Percentiles rank a stretch among this genome's conserved stretches.
Evolutionary conservation across 2,329 filamentous ascomycete genomes (phyloP).

Genomic region (Botryosphaeria dothidea): DNA sequence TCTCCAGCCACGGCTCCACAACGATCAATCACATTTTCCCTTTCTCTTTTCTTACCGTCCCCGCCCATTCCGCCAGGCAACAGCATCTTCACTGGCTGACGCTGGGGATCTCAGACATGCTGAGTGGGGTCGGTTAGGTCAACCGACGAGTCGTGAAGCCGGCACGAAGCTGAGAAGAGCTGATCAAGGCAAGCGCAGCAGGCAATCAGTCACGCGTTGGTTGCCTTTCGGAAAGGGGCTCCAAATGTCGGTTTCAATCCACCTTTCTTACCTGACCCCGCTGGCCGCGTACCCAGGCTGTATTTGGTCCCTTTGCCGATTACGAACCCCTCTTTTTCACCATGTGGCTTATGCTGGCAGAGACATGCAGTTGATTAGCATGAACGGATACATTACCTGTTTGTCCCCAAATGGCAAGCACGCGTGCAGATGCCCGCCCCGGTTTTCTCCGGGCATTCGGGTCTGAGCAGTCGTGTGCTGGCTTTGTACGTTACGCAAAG

Average conservation of each 20-base stretch:
- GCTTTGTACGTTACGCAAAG: background rate
- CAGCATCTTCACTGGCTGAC: background rate
- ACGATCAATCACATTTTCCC: background rate
- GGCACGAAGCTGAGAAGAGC: background rate
- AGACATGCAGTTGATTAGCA: conserved; percentile 4
- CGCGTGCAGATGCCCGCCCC: background rate
- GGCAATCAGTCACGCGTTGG: conserved; percentile 3
- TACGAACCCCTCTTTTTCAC: background rate
- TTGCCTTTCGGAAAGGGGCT: conserved; percentile 4
- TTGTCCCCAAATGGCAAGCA: background rate
- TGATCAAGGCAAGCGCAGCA: background rate
- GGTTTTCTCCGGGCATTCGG: background rate
- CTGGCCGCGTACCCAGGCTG: background rate
- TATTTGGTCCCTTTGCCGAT: background rate
- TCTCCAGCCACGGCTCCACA: background rate
- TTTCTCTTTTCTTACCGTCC: background rate
- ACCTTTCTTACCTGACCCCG: background rate
- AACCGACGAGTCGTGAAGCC: background rate
- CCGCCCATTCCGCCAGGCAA: background rate
- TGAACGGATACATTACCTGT: background rate
- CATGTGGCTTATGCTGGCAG: background rate
- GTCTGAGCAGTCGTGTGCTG: conserved; percentile 3
- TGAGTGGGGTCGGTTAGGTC: background rate
- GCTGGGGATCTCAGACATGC: background rate
- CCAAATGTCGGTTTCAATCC: background rate